Base-by-base conservation (phyloP, 2,329 filamentous ascomycete species). In the Hymenoscyphus repandus region DNA sequence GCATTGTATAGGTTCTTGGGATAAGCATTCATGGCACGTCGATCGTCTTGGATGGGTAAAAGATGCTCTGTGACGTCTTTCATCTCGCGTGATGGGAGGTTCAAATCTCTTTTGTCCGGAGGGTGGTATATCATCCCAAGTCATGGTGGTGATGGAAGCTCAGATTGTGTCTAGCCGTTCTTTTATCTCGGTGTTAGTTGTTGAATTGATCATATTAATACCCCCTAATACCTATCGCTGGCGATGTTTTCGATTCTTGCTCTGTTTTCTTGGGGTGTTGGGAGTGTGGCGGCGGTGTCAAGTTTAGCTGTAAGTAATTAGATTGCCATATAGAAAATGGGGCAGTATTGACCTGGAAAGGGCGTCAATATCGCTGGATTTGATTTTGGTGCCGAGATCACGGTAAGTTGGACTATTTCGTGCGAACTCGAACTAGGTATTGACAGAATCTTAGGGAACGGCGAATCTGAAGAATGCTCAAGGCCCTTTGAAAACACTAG, bases 341-440 rank as follows among this genome's bases (percentile, higher is more conserved):
- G 17, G n/a, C 22, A 12, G n/a, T 13, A 13, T 34, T 3, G 13
- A 15, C 10, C 9, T 13, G 18, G 13, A 45, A 37, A 60, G 57
- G 58, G 58, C 40, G 54, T 61, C 17, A 61, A 61, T 44, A 59
- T 61, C 49, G 58, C 57, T 40, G 58, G 58, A 7, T 61, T 59
- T 50, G 57, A 59, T 57, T 61, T 61, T 46, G 58, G 58, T 18
- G 49, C 47, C 10, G 55, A 56, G 32, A 60, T 59, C 27, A 58
- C 52, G 10, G 58, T 58, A 43, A 20, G 53, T 46, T 41, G 11
- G 18, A 13, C 18, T n/a, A n/a, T n/a, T 7, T 18, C 15, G 13
- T 18, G 6, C 12, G 15, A 5, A 32, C 6, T 31, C 7, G 2
- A 11, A 17, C 1, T 13, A 9, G 15, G 36, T 12, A 31, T 44